Evolutionary conservation across 2,329 filamentous ascomycete genomes (phyloP), one percentile per base, ranked within the genome.

Genomic region (Pestalotiopsis sp.): DNA sequence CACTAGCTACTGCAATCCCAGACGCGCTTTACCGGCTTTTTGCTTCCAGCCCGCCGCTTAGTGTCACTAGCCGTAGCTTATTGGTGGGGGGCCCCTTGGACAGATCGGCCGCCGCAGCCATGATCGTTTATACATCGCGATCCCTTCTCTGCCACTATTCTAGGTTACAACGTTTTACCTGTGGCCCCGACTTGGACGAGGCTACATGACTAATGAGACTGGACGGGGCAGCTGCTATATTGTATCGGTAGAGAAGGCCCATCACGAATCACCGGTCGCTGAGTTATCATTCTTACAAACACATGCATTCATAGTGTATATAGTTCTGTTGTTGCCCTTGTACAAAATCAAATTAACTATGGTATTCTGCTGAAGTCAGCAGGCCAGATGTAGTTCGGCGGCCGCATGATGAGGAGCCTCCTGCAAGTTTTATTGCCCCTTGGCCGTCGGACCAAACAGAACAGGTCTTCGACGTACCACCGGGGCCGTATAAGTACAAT

Each of bases 341-440:
- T 31, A 67, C 62, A 67, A 61, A 69, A 68, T 62, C 61, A 52
- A 67, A 69, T 67, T 69, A 67, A 66, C 64, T 67, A 66, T 64
- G 66, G 23, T 56, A 57, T 61, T 66, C 23, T 56, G 57, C 58
- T 56, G 65, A 56, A 7, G 20, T 52, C 45, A 71, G 69, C 71
- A 71, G 70, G 71, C 69, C 65, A 68, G 23, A 17, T 52, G 9
- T 52, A n/a, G 45, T 52, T 52, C 1, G 45, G 17, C n/a, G 45
- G 45, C 45, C n/a, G 4, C 41, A 52, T 52, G 14, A 52, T 52
- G 14, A 52, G 17, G 25, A 61, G 25, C 20, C 31, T 61, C 58
- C 25, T 27, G 31, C 58, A 63, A 63, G 17, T 23, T 45, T 45
- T 36, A 36, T 45, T 4, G 12, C 27, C 45, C 39, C 62, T 20